phyloP scores from a whole-genome alignment of 345 rosid genomes.

The Fremontodendron californicum region DNA sequence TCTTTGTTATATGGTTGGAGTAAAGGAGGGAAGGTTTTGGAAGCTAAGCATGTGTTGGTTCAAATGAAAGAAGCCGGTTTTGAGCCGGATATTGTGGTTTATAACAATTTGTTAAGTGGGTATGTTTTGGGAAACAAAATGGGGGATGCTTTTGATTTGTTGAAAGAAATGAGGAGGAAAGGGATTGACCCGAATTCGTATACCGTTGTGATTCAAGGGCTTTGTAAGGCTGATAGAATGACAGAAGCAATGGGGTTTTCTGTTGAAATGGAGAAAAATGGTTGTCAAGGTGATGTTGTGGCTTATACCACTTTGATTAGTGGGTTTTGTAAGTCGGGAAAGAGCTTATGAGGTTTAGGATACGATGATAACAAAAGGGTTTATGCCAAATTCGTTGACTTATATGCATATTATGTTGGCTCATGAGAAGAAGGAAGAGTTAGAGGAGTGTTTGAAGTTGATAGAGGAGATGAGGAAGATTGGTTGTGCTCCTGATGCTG shows the following conservation, averaged over 20 bases:
- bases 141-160: slow-evolving; percentile 65
- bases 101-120: slow-evolving; percentile 66
- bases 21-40: slow-evolving; percentile 75
- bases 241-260: slow-evolving; percentile 70
- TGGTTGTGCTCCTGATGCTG: slow-evolving; percentile 56
- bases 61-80: slow-evolving; percentile 85
- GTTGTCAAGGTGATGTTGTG: slow-evolving; percentile 69
- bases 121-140: slow-evolving; percentile 62
- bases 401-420: slow-evolving; percentile 75
- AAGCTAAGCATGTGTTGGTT: slow-evolving; percentile 76
- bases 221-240: slow-evolving; percentile 62
- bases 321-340: slow-evolving; percentile 84
- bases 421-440: slow-evolving; percentile 69
- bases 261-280: slow-evolving; percentile 70
- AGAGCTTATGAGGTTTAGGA: slow-evolving; percentile 57
- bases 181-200: slow-evolving; percentile 69
- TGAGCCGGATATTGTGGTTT: slow-evolving; percentile 77
- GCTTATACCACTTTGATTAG: slow-evolving; percentile 65
- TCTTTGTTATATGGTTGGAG: slow-evolving; percentile 92
- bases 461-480: slow-evolving; percentile 52
- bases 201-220: slow-evolving; percentile 70
- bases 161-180: slow-evolving; percentile 73
- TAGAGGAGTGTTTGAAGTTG: slow-evolving; percentile 65
- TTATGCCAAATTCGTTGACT: slow-evolving; percentile 50
- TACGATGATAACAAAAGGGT: slow-evolving; percentile 53